These are phyloP conservation scores for Serendipita vermifera DNA, from an alignment of 768 basidiomycete species.

Conservation along the genomic window DNA sequence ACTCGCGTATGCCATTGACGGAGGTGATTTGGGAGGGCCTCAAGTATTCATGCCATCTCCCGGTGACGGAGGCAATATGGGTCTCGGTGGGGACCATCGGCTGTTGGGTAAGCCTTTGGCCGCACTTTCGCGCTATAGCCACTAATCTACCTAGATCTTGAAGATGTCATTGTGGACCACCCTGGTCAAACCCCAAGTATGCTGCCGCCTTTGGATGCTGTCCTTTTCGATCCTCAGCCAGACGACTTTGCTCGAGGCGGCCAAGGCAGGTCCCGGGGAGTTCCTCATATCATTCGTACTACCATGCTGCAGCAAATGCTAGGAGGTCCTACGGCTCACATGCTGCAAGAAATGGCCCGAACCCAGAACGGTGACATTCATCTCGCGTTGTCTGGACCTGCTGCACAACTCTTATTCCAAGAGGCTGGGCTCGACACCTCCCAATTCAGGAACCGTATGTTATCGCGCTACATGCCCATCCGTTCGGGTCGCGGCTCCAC, in stretches of 20 bases:
- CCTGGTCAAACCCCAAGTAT: too few species aligned
- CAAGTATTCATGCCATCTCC: too few species aligned
- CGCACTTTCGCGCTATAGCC: too few species aligned
- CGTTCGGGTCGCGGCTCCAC: slow-evolving; percentile 9
- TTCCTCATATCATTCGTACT: slow-evolving; percentile 3
- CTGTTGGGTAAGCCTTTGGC: too few species aligned
- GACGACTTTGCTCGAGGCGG: neutral
- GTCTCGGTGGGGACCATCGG: too few species aligned
- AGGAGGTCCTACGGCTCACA: neutral
- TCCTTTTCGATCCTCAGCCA: neutral
- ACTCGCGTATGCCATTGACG: too few species aligned
- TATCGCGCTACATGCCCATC: slow-evolving; percentile 13
- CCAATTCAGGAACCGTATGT: neutral
- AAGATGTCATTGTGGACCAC: too few species aligned
- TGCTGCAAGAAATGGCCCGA: slow-evolving; percentile 2
- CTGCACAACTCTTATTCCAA: neutral
- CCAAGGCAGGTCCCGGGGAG: neutral
- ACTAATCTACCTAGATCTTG: too few species aligned
- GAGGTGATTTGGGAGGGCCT: too few species aligned
- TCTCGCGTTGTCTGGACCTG: neutral
- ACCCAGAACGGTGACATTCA: neutral
- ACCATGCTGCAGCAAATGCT: slow-evolving; percentile 2
- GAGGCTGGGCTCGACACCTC: neutral
- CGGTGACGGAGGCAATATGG: too few species aligned
- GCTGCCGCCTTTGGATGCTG: too few species aligned